Conservation (phyloP, 2,329 filamentous ascomycete species). For the Plenodomus tracheiphilus region DNA sequence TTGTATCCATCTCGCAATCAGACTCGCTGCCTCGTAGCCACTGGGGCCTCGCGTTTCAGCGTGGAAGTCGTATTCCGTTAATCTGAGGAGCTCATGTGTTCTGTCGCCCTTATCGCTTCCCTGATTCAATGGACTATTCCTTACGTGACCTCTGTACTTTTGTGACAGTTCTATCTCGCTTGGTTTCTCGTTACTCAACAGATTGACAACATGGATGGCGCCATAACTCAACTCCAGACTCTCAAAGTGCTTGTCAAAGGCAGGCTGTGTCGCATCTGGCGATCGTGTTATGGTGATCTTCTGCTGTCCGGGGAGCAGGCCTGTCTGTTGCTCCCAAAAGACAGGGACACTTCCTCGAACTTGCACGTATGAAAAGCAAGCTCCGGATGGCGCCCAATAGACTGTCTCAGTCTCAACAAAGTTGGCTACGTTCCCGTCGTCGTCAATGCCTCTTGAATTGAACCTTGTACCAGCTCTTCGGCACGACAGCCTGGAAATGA, state of each 20-base stretch:
- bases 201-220: constrained; percentile 87
- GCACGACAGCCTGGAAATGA: constrained; percentile 91
- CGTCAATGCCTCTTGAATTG: constrained; percentile 95
- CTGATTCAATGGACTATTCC: constrained; percentile 70
- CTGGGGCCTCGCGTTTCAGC: constrained; percentile 84
- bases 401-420: constrained; percentile 98
- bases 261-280: constrained; percentile 85
- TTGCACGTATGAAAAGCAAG: constrained; percentile 92
- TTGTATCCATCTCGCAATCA: constrained; percentile 78
- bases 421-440: constrained; percentile 96
- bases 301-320: constrained; percentile 86
- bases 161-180: constrained; percentile 83
- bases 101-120: constrained; percentile 56
- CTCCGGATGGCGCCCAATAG: constrained; percentile 76
- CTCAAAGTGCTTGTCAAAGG: constrained; percentile 94
- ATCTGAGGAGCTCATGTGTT: constrained; percentile 74
- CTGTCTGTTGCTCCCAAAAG: constrained; percentile 94
- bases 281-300: constrained; percentile 92
- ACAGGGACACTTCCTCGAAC: constrained; percentile 90
- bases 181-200: constrained; percentile 86
- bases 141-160: constrained; percentile 77
- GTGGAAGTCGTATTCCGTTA: constrained; percentile 95
- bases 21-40: constrained; percentile 88
- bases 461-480: constrained; percentile 90
- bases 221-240: constrained; percentile 85